Evolutionary conservation across 2,329 filamentous ascomycete species (phyloP), one percentile per base, ranked within the genome.

Genomic region (Penicillium sp.): DNA sequence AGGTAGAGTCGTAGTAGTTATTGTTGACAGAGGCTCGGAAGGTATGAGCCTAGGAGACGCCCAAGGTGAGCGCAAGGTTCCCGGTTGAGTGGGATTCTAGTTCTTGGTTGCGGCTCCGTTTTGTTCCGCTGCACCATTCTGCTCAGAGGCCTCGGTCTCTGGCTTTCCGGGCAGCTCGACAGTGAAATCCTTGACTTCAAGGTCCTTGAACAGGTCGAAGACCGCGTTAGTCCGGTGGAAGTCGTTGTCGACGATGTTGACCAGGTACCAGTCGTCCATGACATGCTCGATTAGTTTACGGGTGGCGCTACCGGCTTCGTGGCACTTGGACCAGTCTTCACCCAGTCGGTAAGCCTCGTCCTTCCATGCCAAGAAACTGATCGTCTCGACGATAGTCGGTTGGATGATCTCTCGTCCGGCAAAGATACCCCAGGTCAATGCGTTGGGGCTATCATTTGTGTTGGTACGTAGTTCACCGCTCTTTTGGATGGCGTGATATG

Each of bases 371-470:
- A 98, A 77, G 80, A 98, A 98, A 69, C 89, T 95, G 68, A 98
- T 86, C 15, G 89, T 95, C 75, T 98, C 93, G 45, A 98, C 93
- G 63, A 98, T 96, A n/a, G 93, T 98, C 12, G 93, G 93, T 71
- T 98, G 93, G n/a, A 98, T 91, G 66, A 98, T 96, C 72, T 98
- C 93, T 70, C 97, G 95, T 50, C 93, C 93, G 0, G 93, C 92
- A 76, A 97, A 98, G 29, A 98, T 95, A 72, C 93, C 93, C 93
- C 93, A 98, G 1, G 93, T 98, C 43, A 98, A 88, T n/a, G 93
- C 93, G 63, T 98, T 98, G 32, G 93, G 93, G 5, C 89, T 88
- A 20, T 83, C 82, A 7, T 85, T 84, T 1, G 89, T 84, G 65
- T 98, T 97, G 25, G 89, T 93, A 69, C 84, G 84, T 48, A 97